Base-by-base conservation (phyloP, 805 yeast species). In the Zygotorulaspora sp. region DNA sequence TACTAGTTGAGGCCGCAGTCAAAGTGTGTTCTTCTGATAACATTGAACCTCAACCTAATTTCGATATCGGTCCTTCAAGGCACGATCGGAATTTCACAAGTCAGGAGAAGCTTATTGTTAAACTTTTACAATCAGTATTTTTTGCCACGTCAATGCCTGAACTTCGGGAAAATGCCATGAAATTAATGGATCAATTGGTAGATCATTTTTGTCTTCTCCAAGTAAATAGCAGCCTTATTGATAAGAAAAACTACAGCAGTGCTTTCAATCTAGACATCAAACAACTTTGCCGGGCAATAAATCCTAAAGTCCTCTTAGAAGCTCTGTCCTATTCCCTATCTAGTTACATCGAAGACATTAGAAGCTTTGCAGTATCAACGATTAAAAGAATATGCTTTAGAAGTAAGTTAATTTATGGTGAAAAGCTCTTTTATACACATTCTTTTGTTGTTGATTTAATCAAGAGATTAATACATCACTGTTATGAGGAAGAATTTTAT, bases 401-500 rank as follows among this genome's bases (percentile, higher is more conserved):
- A 0, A 78, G 94, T 10, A 71, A 72, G 1, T 57, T 73, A 0
- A 59, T 92, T 1, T 85, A 87, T 62, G 95, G 90, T 0, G 69
- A 70, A 1, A 83, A 78, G 13, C 74, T 77, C 31, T 81, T 86
- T 1, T 69, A 82, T 42, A 73, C 77, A 36, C 83, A 85, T 38
- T 86, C 95, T 1, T 71, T 88, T 24, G 74, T 88, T 47, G 74
- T 92, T 41, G 72, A 81, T 5, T 67, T 90, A 68, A 79, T 85
- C 48, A 80, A 86, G 35, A 81, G 80, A 36, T 83, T 94, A 52
- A 79, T 92, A 30, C 99, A 94, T 55, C 75, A 86, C 30, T 89
- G 97, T 63, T 92, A 84, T 57, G 94, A 85, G 45, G 96, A 86
- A 59, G 81, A 78, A 23, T 90, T 84, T 62, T 85, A 83, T 57